These are phyloP conservation scores for Isabelozyma rhagii DNA, from an alignment of 805 yeast genomes.

Conservation along the genomic window DNA sequence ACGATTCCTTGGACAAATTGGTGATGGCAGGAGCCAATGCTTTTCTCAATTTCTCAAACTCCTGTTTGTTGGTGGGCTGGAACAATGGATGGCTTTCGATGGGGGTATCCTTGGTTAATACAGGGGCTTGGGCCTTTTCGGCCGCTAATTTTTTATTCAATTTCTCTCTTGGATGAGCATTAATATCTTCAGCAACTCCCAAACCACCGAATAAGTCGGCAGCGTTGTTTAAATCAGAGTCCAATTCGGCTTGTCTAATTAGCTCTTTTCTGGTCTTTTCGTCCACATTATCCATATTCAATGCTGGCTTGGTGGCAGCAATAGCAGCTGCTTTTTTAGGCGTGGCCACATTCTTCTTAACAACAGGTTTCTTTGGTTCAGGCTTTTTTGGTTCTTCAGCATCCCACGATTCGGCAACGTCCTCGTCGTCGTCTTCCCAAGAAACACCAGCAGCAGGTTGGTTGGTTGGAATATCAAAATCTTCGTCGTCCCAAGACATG, in stretches of 20 bases:
- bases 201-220: conserved; percentile 84
- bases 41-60: conserved; percentile 51
- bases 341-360: conserved; percentile 44
- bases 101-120: conserved; percentile 59
- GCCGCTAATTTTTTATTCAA: conserved; percentile 45
- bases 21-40: conserved; percentile 19
- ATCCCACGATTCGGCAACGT: conserved; percentile 84
- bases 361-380: conserved; percentile 35
- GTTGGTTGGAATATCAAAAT: conserved; percentile 64
- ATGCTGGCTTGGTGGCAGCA: conserved; percentile 34
- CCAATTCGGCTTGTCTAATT: conserved; percentile 75
- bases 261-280: conserved; percentile 71
- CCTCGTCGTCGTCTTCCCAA: conserved; percentile 84
- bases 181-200: conserved; percentile 45
- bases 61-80: conserved; percentile 75
- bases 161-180: conserved; percentile 52
- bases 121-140: conserved; percentile 26
- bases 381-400: conserved; percentile 58
- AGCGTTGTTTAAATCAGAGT: conserved; percentile 87
- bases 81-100: conserved; percentile 76
- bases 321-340: conserved; percentile 41
- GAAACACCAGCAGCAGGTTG: conserved; percentile 50
- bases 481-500: conserved; percentile 83
- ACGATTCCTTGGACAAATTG: conserved; percentile 50
- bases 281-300: conserved; percentile 69